Conservation (phyloP, 2,329 filamentous ascomycete species). For the Fonsecaea nubica region DNA sequence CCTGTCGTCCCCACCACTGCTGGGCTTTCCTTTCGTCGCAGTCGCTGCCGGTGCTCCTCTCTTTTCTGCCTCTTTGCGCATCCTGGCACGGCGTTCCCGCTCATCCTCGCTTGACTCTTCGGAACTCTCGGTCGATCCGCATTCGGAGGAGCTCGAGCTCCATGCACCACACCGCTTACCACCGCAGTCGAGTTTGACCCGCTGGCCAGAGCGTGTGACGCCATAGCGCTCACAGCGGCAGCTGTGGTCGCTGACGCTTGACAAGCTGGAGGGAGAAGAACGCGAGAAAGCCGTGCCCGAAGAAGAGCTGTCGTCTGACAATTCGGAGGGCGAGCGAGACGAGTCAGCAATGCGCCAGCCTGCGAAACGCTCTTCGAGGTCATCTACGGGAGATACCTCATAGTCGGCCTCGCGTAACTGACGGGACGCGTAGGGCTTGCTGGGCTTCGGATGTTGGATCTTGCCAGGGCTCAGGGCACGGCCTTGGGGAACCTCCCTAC, state of each 20-base stretch:
- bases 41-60: conserved; percentile 11
- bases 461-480: conserved; percentile 85
- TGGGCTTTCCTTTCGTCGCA: conserved; percentile 5
- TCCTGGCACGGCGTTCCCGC: conserved; percentile 28
- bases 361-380: conserved; percentile 78
- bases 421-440: conserved; percentile 84
- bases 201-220: conserved; percentile 89
- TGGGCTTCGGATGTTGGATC: conserved; percentile 89
- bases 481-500: conserved; percentile 78
- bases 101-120: conserved; percentile 38
- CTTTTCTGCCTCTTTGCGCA: conserved; percentile 29
- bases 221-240: conserved; percentile 97
- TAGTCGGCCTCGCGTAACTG: conserved; percentile 85
- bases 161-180: conserved; percentile 83
- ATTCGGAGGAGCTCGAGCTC: conserved; percentile 38
- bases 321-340: conserved; percentile 76
- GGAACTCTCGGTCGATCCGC: conserved; percentile 31
- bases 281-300: conserved; percentile 54
- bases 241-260: conserved; percentile 69
- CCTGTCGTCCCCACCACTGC: conserved; percentile 14
- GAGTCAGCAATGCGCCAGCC: conserved; percentile 71
- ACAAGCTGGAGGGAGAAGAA: conserved; percentile 61
- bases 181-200: conserved; percentile 95
- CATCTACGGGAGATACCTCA: conserved; percentile 70
- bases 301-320: conserved; percentile 63